phyloP scores from a whole-genome alignment of 192 early-diverging fungal species.

The Hyaloraphidium curvatum region DNA sequence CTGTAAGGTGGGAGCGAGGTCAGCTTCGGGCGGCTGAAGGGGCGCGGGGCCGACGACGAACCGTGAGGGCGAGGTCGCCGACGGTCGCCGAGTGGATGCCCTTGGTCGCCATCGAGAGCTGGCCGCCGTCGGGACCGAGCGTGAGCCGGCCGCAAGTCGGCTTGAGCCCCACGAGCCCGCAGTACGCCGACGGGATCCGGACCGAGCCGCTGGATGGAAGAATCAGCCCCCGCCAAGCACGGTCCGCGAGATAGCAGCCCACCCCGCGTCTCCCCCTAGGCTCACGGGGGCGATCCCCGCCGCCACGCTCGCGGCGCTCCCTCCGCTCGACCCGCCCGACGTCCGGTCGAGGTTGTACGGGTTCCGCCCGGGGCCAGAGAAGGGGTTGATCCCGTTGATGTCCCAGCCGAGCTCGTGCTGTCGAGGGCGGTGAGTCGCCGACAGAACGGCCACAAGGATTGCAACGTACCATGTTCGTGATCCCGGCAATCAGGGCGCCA shows the following conservation, averaged over 20 bases:
- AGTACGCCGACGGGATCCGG: neutral
- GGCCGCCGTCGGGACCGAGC: neutral
- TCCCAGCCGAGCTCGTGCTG: neutral
- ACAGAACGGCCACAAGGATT: too few species aligned
- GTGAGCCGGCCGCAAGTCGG: neutral
- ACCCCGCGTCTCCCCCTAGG: neutral
- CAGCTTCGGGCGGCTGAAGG: too few species aligned
- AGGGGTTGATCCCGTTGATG: neutral
- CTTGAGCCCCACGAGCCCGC: neutral
- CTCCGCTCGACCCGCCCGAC: neutral
- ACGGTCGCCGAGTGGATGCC: neutral
- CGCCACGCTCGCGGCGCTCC: neutral
- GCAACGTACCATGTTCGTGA: slow-evolving; percentile 1
- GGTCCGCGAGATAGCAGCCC: neutral
- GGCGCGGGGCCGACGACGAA: neutral
- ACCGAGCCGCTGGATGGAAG: neutral
- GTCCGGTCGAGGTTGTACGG: neutral
- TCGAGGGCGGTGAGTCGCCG: too few species aligned
- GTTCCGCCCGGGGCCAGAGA: neutral
- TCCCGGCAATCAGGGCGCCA: neutral
- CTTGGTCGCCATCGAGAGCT: neutral
- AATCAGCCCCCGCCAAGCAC: neutral
- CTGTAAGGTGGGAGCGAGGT: too few species aligned
- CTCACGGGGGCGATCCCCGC: neutral
- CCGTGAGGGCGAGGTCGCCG: neutral